These are phyloP conservation scores for Schizosaccharomyces octosporus DNA, from an alignment of 805 yeast species.

Conservation along the genomic window DNA sequence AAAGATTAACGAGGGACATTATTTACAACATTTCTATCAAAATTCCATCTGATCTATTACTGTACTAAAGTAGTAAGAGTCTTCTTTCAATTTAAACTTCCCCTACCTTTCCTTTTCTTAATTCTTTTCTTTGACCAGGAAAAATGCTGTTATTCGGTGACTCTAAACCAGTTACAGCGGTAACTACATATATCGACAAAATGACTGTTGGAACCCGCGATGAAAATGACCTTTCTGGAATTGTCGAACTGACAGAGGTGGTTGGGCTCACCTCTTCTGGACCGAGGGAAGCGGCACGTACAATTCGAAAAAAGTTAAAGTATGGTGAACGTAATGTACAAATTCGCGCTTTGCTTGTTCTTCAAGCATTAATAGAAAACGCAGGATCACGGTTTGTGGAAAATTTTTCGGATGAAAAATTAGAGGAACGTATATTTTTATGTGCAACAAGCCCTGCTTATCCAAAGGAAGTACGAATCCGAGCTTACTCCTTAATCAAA, in stretches of 20 bases:
- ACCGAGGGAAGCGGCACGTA: conserved; percentile 66
- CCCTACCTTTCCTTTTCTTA: no score
- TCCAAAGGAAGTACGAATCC: conserved; percentile 22
- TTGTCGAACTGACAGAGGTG: conserved; percentile 35
- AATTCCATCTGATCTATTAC: no score
- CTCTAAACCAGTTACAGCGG: conserved; percentile 22
- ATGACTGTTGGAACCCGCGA: conserved; percentile 8
- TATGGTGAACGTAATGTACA: conserved; percentile 52
- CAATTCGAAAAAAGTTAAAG: conserved; percentile 67
- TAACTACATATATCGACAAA: conserved; percentile 17
- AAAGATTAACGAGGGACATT: no score
- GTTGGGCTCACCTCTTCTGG: conserved; percentile 19
- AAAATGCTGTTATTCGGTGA: conserved; percentile 15
- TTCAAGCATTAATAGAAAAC: conserved; percentile 37
- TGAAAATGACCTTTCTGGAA: conserved; percentile 20
- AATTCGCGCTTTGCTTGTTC: conserved; percentile 37
- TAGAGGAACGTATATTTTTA: conserved; percentile 37
- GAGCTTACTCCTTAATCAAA: conserved; percentile 26
- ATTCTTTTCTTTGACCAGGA: neutral
- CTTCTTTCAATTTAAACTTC: no score
- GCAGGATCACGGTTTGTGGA: conserved; percentile 17
- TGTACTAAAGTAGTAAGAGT: no score
- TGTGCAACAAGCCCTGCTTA: conserved; percentile 21
- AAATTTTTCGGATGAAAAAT: conserved; percentile 26
- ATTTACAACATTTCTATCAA: no score